phyloP scores from a whole-genome alignment of 306 rosid species.

The Pterocarpus santalinus region DNA sequence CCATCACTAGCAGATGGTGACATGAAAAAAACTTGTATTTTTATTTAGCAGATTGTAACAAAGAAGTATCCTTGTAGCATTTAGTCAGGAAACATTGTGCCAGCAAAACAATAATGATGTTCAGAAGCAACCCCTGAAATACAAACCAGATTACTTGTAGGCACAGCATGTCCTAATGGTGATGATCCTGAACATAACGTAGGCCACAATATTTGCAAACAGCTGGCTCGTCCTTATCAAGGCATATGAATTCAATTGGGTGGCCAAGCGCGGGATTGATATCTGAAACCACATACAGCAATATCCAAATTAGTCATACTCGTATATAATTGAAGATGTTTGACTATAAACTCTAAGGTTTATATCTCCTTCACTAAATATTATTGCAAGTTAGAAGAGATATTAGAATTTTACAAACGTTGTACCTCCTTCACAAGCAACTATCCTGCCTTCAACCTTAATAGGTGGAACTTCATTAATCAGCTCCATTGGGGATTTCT shows the following conservation, averaged over 20 bases:
- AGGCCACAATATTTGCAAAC: slow-evolving; percentile 95
- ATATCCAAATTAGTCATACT: slow-evolving; percentile 39
- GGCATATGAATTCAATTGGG: slow-evolving; percentile 93
- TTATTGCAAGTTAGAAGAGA: slow-evolving; percentile 8
- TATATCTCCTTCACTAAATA: slow-evolving; percentile 5
- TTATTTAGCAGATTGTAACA: slow-evolving; percentile 59
- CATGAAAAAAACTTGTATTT: slow-evolving; percentile 47
- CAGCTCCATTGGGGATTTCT: slow-evolving; percentile 98
- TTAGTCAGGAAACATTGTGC: slow-evolving; percentile 40
- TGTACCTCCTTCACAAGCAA: slow-evolving; percentile 97
- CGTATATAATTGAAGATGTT: slow-evolving; percentile 4
- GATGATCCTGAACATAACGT: slow-evolving; percentile 84
- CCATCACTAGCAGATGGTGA: slow-evolving; percentile 35
- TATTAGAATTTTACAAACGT: background rate
- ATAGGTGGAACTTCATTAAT: slow-evolving; percentile 97
- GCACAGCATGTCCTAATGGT: slow-evolving; percentile 57
- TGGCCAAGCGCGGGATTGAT: slow-evolving; percentile 84
- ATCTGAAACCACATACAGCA: slow-evolving; percentile 67
- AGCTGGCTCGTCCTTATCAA: slow-evolving; percentile 78
- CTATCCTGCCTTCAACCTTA: slow-evolving; percentile 91
- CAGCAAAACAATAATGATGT: slow-evolving; percentile 42
- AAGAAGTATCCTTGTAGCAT: slow-evolving; percentile 40
- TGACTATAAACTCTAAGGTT: background rate
- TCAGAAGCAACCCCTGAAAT: slow-evolving; percentile 38
- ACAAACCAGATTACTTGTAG: slow-evolving; percentile 41